Evolutionary conservation across 73 alveolate species (phyloP), one percentile per base, ranked within the genome.

Genomic region (Blepharisma stoltei): DNA sequence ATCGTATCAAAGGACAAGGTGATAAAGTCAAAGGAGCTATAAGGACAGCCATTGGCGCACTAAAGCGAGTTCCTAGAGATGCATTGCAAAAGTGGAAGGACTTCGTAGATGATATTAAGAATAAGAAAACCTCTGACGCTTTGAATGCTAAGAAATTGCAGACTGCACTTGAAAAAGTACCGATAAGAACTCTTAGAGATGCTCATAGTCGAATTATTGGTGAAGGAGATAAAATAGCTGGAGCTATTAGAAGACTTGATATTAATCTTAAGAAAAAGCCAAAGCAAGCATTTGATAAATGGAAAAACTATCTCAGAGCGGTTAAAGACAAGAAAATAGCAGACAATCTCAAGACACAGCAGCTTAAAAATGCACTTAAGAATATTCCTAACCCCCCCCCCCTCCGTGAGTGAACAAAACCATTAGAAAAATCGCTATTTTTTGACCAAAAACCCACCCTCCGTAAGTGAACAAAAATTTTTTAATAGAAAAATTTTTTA

Each of bases 1-100:
- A 55, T 6, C 7, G 71, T 8, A 55, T 55, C 18, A 8, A 7
- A 7, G 71, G 71, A 55, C 44, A 37, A 55, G 71, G 71, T 6
- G 71, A 55, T 21, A 55, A 55, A 55, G 18, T 60, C 46, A 60
- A 60, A 25, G 73, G 73, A 25, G 73, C 73, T 1, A 60, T 60
- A 14, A 0, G 73, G 5, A 60, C 46, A 60, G 23, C 23, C 4
- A 11, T 52, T 60, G 0, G 1, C 4, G 14, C 37, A 14, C 14
- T 60, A 1, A 18, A 18, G 46, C 0, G 73, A 20, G 3, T 1
- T 0, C 38, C 49, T 60, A 0, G 23, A 9, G n/a, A 8, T 60
- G 73, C 73, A 18, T 14, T 20, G 14, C 14, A 18, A 20, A 60
- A 25, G 5, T 60, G 73, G 73, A 25, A 18, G 11, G 45, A 25